Evolutionary conservation across 192 early-diverging fungal genomes (phyloP), one percentile per base, ranked within the genome.

Genomic region (Borealophlyctis nickersoniae): DNA sequence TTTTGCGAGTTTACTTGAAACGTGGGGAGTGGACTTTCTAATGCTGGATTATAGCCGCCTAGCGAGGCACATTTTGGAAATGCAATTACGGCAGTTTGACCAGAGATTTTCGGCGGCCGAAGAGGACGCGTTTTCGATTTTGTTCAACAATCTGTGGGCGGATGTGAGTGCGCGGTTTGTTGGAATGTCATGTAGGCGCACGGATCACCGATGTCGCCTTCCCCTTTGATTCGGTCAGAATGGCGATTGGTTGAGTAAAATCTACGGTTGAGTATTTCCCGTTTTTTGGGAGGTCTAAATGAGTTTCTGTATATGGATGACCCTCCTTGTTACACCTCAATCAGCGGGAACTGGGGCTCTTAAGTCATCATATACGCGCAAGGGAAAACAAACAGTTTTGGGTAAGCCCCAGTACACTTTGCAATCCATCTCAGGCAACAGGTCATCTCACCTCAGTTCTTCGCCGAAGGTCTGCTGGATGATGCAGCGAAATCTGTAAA

Each of bases 401-500:
- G 77, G 81, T 70, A 64, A 67, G 64, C 60, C 27, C n/a, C n/a
- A n/a, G n/a, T n/a, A n/a, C n/a, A n/a, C n/a, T 53, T 7, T 53
- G 52, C 26, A 7, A 27, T 53, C 5, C 19, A 3, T 45, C 30
- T 11, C 39, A 75, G 73, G 33, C 29, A n/a, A 28, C 52, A 22
- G 36, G 39, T 45, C 39, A 45, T 45, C 19, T 45, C 19, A 19
- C 7, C 7, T 45, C 19, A 7, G 39, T 45, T 45, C 19, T 45
- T 11, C 52, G 29, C 19, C 66, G 64, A 67, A 27, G 89, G 91
- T 34, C 84, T 95, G 39, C 54, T 99, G 26, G 90, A 92, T 62
- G 95, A 98, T 71, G 93, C 95, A 16, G 88, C 90, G 2, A 96
- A 96, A 61, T 92, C 92, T 22, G 84, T 93, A 49, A 94, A 91